Conservation (phyloP, 352 stramenopile species). For the Blastocystis sp. region DNA sequence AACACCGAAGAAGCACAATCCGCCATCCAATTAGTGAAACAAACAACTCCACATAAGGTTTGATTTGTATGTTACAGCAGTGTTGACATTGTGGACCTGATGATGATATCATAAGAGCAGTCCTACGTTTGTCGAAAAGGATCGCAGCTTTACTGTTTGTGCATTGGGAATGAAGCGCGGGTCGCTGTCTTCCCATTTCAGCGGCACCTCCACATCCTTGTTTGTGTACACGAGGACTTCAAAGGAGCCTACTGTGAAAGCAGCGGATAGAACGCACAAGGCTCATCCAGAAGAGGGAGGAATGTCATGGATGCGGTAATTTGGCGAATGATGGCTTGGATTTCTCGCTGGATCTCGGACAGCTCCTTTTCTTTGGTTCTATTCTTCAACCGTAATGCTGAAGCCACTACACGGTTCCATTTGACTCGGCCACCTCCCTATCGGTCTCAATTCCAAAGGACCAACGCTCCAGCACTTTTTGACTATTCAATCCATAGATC, state of each 20-base stretch:
- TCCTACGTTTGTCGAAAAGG: slow-evolving; percentile 91
- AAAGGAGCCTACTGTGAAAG: slow-evolving; percentile 79
- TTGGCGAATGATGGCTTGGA: slow-evolving; percentile 98
- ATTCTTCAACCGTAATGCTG: neutral
- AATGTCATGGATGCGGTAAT: slow-evolving; percentile 98
- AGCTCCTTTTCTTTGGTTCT: slow-evolving; percentile 76
- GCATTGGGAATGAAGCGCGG: slow-evolving; percentile 94
- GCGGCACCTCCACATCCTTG: slow-evolving; percentile 88
- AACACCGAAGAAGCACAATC: slow-evolving; percentile 2
- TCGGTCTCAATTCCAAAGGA: slow-evolving; percentile 90
- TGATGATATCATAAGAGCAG: neutral
- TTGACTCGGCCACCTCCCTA: slow-evolving; percentile 20
- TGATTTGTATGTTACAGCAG: slow-evolving; percentile 91
- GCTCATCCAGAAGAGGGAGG: slow-evolving; percentile 92
- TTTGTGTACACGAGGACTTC: slow-evolving; percentile 97
- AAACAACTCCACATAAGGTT: slow-evolving; percentile 67
- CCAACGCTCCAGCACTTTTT: slow-evolving; percentile 95
- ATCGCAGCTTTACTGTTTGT: slow-evolving; percentile 92
- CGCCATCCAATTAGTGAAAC: neutral
- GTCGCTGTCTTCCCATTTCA: slow-evolving; percentile 95
- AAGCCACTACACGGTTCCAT: slow-evolving; percentile 20
- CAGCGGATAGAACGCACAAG: slow-evolving; percentile 75
- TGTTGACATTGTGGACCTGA: slow-evolving; percentile 94
- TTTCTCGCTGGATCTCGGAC: slow-evolving; percentile 94
- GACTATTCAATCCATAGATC: slow-evolving; percentile 91